Base-by-base conservation (phyloP, 192 early-diverging fungal genomes). In the Coemansia sp. region DNA sequence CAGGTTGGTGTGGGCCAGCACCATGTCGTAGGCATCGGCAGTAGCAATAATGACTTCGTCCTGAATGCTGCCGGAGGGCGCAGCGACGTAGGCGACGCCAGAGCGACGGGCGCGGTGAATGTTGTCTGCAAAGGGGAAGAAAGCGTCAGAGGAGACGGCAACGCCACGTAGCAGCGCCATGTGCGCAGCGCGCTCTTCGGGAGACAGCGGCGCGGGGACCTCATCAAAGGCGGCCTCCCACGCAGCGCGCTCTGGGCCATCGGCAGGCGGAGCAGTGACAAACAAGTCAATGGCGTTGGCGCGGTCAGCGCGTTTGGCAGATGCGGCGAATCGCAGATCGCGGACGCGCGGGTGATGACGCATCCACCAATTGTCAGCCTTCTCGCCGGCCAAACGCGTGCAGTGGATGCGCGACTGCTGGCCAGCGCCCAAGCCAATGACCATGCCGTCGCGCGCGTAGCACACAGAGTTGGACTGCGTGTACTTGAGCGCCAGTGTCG, bases 361-460 rank as follows among this genome's bases (percentile, higher is more conserved):
- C 81, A 92, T 72, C 94, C 95, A 98, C 93, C 93, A 96, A 88
- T 95, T 96, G 72, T 98, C 95, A 32, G 94, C 95, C 88, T 98
- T 98, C 65, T 98, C 96, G 68, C 94, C 95, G n/a, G 96, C 96
- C 56, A 98, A 86, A 55, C 96, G 90, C 7, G 95, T 97, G 86
- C 94, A 98, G 85, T 98, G 97, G 50, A 99, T 97, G 64, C 97
- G 92, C 44, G 93, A 94, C 84, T 99, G 95, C 85, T 98, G 97
- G 49, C 97, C 97, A 58, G 97, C 97, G 52, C 97, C 97, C 27
- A 98, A 82, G 53, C 97, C 97, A 58, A 98, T 87, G 7, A 97
- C 90, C 92, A 94, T 93, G 54, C 97, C 97, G 79, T 96, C 91
- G 82, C 93, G 93, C 63, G 96, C 97, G 68, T 97, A 99, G 85